phyloP scores from a whole-genome alignment of 371 early-diverging fungal species.

The Mucor piriformis region DNA sequence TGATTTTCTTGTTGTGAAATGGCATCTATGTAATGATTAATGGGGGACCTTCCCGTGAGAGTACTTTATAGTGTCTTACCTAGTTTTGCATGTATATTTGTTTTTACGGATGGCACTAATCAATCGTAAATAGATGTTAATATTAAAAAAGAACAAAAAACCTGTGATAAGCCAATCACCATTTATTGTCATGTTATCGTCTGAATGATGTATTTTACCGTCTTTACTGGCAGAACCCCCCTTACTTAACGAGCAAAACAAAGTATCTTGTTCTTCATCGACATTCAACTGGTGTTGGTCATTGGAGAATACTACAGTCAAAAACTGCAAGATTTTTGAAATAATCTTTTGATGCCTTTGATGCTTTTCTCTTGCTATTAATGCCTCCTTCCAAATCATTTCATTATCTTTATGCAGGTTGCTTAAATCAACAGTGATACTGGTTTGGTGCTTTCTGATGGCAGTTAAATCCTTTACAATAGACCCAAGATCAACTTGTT shows the following conservation, averaged over 20 bases:
- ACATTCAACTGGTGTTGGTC: neutral
- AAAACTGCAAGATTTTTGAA: slow-evolving; percentile 80
- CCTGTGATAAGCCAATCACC: too few relatives aligned
- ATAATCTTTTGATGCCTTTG: slow-evolving; percentile 85
- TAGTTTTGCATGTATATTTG: too few relatives aligned
- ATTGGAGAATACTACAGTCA: slow-evolving; percentile 48
- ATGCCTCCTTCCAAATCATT: slow-evolving; percentile 81
- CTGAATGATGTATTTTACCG: too few relatives aligned
- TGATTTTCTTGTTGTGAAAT: too few relatives aligned
- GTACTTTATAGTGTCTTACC: neutral
- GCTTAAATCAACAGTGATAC: slow-evolving; percentile 79
- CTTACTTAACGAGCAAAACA: too few relatives aligned
- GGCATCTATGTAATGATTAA: too few relatives aligned
- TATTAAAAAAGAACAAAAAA: too few relatives aligned
- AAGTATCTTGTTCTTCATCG: neutral
- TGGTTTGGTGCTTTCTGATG: slow-evolving; percentile 82
- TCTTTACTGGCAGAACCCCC: too few relatives aligned
- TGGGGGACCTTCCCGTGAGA: too few relatives aligned
- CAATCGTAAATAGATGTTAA: too few relatives aligned
- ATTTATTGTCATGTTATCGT: too few relatives aligned
- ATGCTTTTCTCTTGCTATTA: slow-evolving; percentile 73
- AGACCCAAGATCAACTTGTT: slow-evolving; percentile 44
- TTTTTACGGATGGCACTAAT: neutral
- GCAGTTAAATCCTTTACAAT: slow-evolving; percentile 75
- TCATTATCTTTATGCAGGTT: slow-evolving; percentile 83